Evolutionary conservation across 2,329 filamentous ascomycete genomes (phyloP), one percentile per base, ranked within the genome.

Genomic region (Diaporthe vaccinii): DNA sequence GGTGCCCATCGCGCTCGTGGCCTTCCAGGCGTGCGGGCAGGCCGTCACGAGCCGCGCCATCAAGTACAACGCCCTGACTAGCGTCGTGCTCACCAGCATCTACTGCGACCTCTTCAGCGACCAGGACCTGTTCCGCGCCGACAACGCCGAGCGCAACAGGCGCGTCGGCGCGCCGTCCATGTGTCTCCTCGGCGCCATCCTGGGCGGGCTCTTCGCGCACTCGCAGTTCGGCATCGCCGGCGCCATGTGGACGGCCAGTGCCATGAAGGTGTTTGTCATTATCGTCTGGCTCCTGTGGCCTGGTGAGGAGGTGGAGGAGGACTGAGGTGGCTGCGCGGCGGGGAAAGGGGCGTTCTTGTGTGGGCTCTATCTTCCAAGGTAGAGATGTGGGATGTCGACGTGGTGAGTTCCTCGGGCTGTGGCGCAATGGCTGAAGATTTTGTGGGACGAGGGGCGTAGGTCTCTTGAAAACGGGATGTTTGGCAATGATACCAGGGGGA

Each of bases 41-140:
- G 93, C 94, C 1, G 92, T 95, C n/a, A 90, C 91, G 0, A 94
- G 92, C 79, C 86, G 94, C 4, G 91, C 93, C 0, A 83, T 96
- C 76, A 89, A 91, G 79, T 93, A 92, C 80, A 92, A 91, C 75
- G 91, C 92, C 2, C 84, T 96, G 28, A 95, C 94, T 0, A 95
- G 93, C 76, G 94, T 95, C 22, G 94, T 96, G 4, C 84, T 97
- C 75, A 96, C 94, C 1, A 95, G 93, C 81, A 92, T 94, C 77
- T 96, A 96, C 85, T 95, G 93, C 81, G 94, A 96, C 81, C 81
- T 96, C 28, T 95, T 95, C 78, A 93, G 92, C 1, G 93, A 95
- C 74, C 83, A 85, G 44, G 82, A 87, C 34, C 79, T 91, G 4
- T 87, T 90, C 49, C 81, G 82, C 1, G 65, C 80, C 12, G 77